Conservation (phyloP, 352 stramenopile genomes). For the Pythium phragmiticola region DNA sequence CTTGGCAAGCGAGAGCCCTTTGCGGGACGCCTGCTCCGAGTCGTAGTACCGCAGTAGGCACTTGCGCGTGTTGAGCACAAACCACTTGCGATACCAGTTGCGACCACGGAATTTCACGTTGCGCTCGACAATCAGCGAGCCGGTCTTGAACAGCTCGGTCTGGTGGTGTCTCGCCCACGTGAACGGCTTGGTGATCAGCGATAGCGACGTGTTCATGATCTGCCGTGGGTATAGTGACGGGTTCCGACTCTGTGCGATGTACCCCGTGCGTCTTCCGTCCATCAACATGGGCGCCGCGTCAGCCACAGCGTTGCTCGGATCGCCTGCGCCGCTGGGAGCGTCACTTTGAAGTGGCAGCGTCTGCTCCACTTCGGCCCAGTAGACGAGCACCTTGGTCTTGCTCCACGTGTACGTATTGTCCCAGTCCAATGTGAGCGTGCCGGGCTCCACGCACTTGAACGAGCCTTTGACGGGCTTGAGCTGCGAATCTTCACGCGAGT, state of each 20-base stretch:
- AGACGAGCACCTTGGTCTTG: slow-evolving; percentile 71
- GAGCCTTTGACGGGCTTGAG: slow-evolving; percentile 62
- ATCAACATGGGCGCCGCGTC: slow-evolving; percentile 1
- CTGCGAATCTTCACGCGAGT: slow-evolving; percentile 63
- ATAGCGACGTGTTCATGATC: slow-evolving; percentile 74
- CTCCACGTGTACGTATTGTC: slow-evolving; percentile 86
- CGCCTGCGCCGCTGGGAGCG: background rate
- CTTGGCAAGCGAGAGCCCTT: slow-evolving; percentile 58
- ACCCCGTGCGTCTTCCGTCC: slow-evolving; percentile 53
- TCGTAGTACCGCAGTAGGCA: slow-evolving; percentile 75
- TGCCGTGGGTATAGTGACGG: slow-evolving; percentile 57
- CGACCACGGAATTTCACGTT: slow-evolving; percentile 67
- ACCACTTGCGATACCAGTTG: slow-evolving; percentile 84
- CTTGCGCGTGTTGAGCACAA: slow-evolving; percentile 63
- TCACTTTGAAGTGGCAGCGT: background rate
- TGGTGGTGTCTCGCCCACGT: slow-evolving; percentile 30
- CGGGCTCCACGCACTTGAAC: slow-evolving; percentile 49
- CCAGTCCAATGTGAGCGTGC: slow-evolving; percentile 67
- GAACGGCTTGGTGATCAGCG: slow-evolving; percentile 71
- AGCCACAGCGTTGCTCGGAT: background rate
- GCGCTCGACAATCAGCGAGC: slow-evolving; percentile 66
- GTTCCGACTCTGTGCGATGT: slow-evolving; percentile 65
- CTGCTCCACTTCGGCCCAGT: slow-evolving; percentile 71
- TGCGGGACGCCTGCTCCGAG: slow-evolving; percentile 52
- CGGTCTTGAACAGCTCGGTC: slow-evolving; percentile 37